Conservation (phyloP, 192 early-diverging fungal genomes). For the Coemansia sp. region DNA sequence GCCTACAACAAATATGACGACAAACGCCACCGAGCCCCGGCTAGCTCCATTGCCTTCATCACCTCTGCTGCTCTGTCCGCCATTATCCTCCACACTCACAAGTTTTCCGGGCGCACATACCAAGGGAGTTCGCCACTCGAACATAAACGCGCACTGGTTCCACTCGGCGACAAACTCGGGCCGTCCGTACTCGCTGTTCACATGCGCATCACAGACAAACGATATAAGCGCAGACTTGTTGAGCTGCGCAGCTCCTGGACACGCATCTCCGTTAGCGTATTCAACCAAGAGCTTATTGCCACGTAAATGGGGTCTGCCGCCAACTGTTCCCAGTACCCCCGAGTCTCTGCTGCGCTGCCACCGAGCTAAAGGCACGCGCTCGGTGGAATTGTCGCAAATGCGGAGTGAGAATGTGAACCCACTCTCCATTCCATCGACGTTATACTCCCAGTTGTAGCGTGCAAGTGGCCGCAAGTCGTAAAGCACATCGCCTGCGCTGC, state of each 20-base stretch:
- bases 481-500: slow-evolving; percentile 2
- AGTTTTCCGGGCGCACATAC: slow-evolving; percentile 30
- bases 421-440: slow-evolving; percentile 23
- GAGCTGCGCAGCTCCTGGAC: slow-evolving; percentile 20
- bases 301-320: slow-evolving; percentile 20
- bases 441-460: slow-evolving; percentile 8
- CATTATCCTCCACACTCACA: not conserved
- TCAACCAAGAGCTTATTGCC: slow-evolving; percentile 44
- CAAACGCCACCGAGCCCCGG: slow-evolving; percentile 36
- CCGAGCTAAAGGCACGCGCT: slow-evolving; percentile 4
- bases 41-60: slow-evolving; percentile 9
- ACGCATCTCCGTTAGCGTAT: slow-evolving; percentile 46
- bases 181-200: slow-evolving; percentile 14
- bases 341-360: slow-evolving; percentile 18
- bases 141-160: slow-evolving; percentile 51
- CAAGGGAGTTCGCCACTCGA: slow-evolving; percentile 55
- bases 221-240: slow-evolving; percentile 39
- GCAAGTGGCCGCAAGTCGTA: slow-evolving; percentile 48
- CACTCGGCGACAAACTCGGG: slow-evolving; percentile 52
- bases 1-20: slow-evolving; percentile 41
- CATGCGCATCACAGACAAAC: slow-evolving; percentile 41
- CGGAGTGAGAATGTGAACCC: slow-evolving; percentile 44
- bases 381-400: slow-evolving; percentile 30
- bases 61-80: not conserved
- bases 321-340: slow-evolving; percentile 27